Evolutionary conservation across 75 land plant species (phyloP).

Genomic region (Sequoia sempervirens): DNA sequence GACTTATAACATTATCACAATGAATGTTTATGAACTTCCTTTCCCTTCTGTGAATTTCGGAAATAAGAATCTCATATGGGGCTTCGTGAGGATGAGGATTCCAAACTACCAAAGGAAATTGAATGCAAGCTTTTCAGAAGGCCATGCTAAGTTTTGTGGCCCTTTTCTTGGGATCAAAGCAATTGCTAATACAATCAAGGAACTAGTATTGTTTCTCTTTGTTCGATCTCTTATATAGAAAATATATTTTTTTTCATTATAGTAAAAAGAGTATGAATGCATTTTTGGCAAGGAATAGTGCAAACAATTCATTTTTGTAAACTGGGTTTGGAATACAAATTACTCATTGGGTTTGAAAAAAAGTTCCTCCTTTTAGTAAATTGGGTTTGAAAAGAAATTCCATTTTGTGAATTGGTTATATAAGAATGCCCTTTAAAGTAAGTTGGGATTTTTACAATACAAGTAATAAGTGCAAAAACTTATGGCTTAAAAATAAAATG

Average conservation of each 20-base stretch:
- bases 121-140: not conserved
- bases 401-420: no score
- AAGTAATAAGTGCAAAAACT: not conserved
- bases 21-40: no score
- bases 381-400: not conserved
- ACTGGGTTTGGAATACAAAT: not conserved
- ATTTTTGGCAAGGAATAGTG: not conserved
- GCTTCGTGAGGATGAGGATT: no score
- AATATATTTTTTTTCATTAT: not conserved
- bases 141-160: not conserved
- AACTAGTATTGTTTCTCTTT: not conserved
- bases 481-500: not conserved
- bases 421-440: not conserved
- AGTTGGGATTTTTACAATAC: not conserved
- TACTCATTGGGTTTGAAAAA: not conserved
- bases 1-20: no score
- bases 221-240: not conserved
- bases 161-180: not conserved
- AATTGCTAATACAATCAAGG: not conserved
- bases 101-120: not conserved
- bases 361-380: not conserved
- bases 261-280: not conserved
- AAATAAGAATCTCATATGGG: no score
- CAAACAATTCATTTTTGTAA: not conserved
- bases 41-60: no score